phyloP scores from a whole-genome alignment of 768 basidiomycete species.

The Hygrocybe coccinea region DNA sequence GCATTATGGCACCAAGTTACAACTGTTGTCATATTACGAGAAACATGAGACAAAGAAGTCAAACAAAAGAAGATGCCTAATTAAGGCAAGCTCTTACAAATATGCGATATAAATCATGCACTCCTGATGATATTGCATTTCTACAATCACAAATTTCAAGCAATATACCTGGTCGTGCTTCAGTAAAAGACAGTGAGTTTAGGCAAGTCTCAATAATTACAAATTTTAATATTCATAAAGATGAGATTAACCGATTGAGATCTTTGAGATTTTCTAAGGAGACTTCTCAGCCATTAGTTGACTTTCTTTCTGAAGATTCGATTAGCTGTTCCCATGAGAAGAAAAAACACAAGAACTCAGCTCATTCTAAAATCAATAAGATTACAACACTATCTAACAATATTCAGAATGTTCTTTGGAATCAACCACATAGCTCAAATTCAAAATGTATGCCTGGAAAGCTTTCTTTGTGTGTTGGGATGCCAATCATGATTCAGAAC shows the following conservation, averaged over 20 bases:
- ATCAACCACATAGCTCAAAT: conserved; percentile 2
- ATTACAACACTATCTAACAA: not conserved
- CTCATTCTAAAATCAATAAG: no score
- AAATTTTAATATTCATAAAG: conserved; percentile 29
- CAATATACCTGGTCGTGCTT: conserved; percentile 1
- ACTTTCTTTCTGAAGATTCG: conserved; percentile 26
- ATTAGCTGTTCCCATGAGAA: not conserved
- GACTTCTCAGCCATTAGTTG: conserved; percentile 19
- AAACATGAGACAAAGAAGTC: conserved; percentile 29
- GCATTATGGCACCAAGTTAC: no score
- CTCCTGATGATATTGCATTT: conserved; percentile 33
- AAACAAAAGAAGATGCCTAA: conserved; percentile 13
- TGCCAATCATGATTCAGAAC: no score
- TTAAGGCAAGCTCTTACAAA: no score
- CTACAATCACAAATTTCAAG: conserved; percentile 24
- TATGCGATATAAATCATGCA: no score
- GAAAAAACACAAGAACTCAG: not conserved
- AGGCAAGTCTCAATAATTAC: conserved; percentile 37
- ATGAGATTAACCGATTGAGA: no score
- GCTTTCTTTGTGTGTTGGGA: no score
- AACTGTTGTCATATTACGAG: conserved; percentile 27
- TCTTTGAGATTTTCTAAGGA: conserved; percentile 31
- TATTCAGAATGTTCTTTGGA: conserved; percentile 8
- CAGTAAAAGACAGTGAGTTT: conserved; percentile 19
- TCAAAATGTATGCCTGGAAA: conserved; percentile 23